These are phyloP conservation scores for Plicaturopsis crispa DNA, from an alignment of 768 basidiomycete species.

Conservation along the genomic window DNA sequence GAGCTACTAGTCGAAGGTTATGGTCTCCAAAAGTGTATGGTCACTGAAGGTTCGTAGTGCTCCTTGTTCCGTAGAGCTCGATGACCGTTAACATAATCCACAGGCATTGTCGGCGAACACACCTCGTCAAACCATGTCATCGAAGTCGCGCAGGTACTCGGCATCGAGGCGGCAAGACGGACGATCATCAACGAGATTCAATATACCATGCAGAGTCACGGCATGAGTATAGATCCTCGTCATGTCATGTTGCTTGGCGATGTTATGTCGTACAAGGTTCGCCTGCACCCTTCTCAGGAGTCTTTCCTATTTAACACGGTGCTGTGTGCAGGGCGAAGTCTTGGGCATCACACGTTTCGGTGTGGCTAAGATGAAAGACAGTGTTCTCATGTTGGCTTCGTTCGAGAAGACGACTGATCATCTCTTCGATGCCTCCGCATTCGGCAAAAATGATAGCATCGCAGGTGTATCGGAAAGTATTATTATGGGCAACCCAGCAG, in stretches of 20 bases:
- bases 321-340: slow-evolving; percentile 72
- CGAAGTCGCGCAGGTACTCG: slow-evolving; percentile 91
- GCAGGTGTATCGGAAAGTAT: slow-evolving; percentile 98
- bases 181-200: slow-evolving; percentile 98
- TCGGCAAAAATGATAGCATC: slow-evolving; percentile 91
- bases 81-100: slow-evolving; percentile 2
- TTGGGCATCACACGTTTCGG: slow-evolving; percentile 98
- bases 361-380: slow-evolving; percentile 99
- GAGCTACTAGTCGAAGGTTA: slow-evolving; percentile 96
- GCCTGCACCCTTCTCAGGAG: slow-evolving; percentile 3
- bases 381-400: slow-evolving; percentile 96
- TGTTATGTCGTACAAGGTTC: slow-evolving; percentile 96
- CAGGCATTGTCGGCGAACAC: slow-evolving; percentile 87
- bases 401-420: slow-evolving; percentile 99
- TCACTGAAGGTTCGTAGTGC: slow-evolving; percentile 68
- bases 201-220: slow-evolving; percentile 94
- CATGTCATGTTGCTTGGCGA: slow-evolving; percentile 98
- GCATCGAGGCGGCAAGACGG: slow-evolving; percentile 91
- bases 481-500: slow-evolving; percentile 97
- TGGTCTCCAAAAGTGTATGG: slow-evolving; percentile 95
- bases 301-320: not conserved
- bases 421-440: slow-evolving; percentile 94
- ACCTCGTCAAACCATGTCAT: slow-evolving; percentile 98
- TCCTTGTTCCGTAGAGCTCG: slow-evolving; percentile 1
- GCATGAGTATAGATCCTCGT: slow-evolving; percentile 97